Evolutionary conservation across 257 asterid genomes (phyloP).

Genomic region (Rehmannia glutinosa): DNA sequence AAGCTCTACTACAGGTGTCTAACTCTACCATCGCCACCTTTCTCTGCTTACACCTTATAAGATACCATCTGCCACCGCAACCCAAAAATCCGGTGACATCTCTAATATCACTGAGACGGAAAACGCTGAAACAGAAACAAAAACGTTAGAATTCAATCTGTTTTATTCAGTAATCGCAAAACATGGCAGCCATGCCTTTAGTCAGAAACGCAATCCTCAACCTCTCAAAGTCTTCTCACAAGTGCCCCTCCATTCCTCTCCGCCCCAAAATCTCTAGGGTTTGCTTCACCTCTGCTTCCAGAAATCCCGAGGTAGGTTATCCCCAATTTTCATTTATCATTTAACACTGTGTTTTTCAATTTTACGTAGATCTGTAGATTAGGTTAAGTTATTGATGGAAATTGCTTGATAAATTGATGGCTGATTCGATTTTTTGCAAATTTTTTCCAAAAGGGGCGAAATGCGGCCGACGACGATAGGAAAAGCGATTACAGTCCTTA

Average conservation of each 20-base stretch:
- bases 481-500: conserved; percentile 23
- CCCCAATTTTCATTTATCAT: not conserved
- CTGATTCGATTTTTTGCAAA: too few relatives aligned
- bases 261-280: conserved; percentile 46
- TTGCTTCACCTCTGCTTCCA: conserved; percentile 58
- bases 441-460: conserved; percentile 38
- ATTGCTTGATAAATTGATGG: too few relatives aligned
- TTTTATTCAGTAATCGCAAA: not conserved
- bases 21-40: conserved; percentile 11
- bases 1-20: conserved; percentile 25
- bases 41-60: conserved; percentile 22
- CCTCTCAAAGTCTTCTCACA: conserved; percentile 41
- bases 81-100: not conserved
- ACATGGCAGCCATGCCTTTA: conserved; percentile 54
- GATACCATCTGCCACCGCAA: not conserved
- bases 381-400: too few relatives aligned
- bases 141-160: not conserved
- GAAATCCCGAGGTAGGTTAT: conserved; percentile 37
- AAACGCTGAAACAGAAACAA: not conserved
- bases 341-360: too few relatives aligned
- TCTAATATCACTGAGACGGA: not conserved
- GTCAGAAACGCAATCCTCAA: conserved; percentile 31
- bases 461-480: conserved; percentile 35
- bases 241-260: conserved; percentile 24
- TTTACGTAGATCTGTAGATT: too few relatives aligned